Evolutionary conservation across 1,284 basidiomycete species (phyloP), one percentile per base, ranked within the genome.

Genomic region (Ganoderma sp.): DNA sequence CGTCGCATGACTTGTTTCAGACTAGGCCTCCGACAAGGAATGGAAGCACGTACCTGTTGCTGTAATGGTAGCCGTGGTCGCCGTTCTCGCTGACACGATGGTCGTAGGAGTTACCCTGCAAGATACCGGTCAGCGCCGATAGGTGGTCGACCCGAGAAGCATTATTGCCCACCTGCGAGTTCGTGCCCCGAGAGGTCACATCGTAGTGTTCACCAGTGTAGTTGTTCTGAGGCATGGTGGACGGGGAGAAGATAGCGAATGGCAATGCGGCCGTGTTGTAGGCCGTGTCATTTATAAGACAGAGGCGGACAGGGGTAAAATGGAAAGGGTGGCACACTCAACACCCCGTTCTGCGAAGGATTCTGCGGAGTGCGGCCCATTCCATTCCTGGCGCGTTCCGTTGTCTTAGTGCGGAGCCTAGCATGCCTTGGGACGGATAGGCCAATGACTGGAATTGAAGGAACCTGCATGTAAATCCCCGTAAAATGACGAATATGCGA

Each of bases 51-150:
- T 50, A 67, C 66, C 32, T 63, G 45, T 67, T 67, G 42, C 61
- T 63, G 52, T 67, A 67, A 32, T 67, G 66, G 43, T 67, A 67
- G 52, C 66, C 50, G 34, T 62, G 60, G 0, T 9, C 32, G 43
- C 66, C 66, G 56, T 39, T 63, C 25, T 63, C 61, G 28, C 56
- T 63, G 61, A 67, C 66, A 39, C 66, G 66, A 22, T 57, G 52
- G 42, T 67, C 66, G 17, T 60, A 67, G 10, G 42, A 48, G 42
- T 67, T 67, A 14, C 66, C 66, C 66, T 67, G 42, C 25, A 3
- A 28, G 43, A 56, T 15, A 12, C 9, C 39, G 34, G 56, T 45
- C 32, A 45, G 43, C 28, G 4, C 42, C 10, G 22, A 62, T 2
- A 62, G 6, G 43, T 7, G 28, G 3, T 10, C 50, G 25, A 8